Evolutionary conservation across 352 stramenopile genomes (phyloP), one percentile per base, ranked within the genome.

Genomic region (Phytophthora capsici): DNA sequence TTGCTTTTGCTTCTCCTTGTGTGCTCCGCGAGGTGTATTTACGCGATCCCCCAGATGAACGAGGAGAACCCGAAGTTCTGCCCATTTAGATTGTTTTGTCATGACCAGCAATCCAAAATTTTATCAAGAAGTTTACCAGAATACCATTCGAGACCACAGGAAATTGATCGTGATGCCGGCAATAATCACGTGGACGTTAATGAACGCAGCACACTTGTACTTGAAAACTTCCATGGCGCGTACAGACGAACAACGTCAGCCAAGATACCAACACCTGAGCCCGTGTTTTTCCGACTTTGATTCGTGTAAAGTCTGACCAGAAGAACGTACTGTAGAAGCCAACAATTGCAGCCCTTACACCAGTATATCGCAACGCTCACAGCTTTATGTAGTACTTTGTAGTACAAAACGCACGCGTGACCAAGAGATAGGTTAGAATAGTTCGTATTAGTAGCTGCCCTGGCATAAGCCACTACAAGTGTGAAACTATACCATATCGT

Each of bases 1-100:
- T 69, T 50, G 28, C 7, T 0, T 69, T 69, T 40, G 54, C 54
- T 19, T 30, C 54, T 13, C 32, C 28, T 14, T 38, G 36, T 23
- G 22, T 59, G n/a, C 38, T 69, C 7, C 38, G 61, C 17, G 10
- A 69, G 28, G 54, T 69, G 10, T 69, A 69, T 19, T 55, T 69
- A 13, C 53, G 38, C 20, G 50, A 67, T 13, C 47, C 47, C 8
- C 57, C 57, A 26, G 28, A 34, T 34, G 28, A 34, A 34, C 28
- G 1, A 14, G 28, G 28, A 34, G 28, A 34, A 34, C 28, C 28
- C 8, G 28, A 34, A 34, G 10, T 34, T 4, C 28, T 34, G 28
- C 28, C 28, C 2, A 34, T 34, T 14, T 34, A 34, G 28, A 9
- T 9, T 13, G 3, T 7, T 28, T 6, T 6, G 6, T 28, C 28